Evolutionary conservation across 768 basidiomycete genomes (phyloP), one percentile per base, ranked within the genome.

Genomic region (Tephrocybe sp.): DNA sequence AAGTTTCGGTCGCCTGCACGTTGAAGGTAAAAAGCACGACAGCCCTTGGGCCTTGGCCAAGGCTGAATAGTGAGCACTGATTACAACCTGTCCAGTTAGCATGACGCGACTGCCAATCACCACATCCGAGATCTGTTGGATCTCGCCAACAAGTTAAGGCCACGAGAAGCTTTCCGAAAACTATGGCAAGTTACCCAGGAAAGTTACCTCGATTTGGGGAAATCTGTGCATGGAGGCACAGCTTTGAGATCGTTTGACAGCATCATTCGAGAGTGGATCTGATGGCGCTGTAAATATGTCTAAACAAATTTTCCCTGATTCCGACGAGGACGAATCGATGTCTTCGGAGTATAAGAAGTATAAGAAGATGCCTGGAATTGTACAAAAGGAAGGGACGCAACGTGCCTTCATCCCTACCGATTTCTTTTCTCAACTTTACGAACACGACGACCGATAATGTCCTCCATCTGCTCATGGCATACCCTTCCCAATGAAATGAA

Each of bases 401-500:
- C 7, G 32, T 44, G 15, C 47, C 50, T 44, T 33, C 25, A 33
- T 45, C 43, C 20, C 44, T 26, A 36, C 20, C 17, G n/a, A 26
- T 25, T 17, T 17, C 39, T 44, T 24, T 38, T 50, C 50, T 30
- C 41, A 4, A 28, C 45, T 45, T 46, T 14, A 53, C 44, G 42
- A 55, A 32, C 38, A 39, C 15, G 25, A 56, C 56, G 46, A 55
- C 38, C 39, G 34, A 57, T 45, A 51, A 59, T 62, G 55, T 42
- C 59, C 45, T 48, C 54, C 51, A 45, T 48, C 32, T 53, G 57
- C 47, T 59, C 69, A 58, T 88, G 87, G 87, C 60, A 73, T 54
- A 44, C 65, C 20, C 83, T 90, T 56, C 88, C 88, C 39, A 70
- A 72, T 0, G 88, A 90, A 57, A 81, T 90, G 65, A 82, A 81